Evolutionary conservation across 2,329 filamentous ascomycete genomes (phyloP).

Genomic region (Xylaria polymorpha): DNA sequence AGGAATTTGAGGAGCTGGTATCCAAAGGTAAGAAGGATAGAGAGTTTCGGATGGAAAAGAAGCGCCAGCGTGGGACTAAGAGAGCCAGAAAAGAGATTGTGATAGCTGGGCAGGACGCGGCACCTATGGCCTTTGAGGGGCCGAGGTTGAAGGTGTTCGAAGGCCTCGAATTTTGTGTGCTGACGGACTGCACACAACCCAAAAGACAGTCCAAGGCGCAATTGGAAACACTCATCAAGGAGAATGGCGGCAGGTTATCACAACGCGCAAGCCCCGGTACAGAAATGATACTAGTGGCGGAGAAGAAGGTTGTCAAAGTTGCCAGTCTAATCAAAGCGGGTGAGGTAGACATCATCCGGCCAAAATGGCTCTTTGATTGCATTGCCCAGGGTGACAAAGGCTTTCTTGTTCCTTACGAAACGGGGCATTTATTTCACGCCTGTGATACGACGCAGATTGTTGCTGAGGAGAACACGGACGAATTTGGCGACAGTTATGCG

Average conservation of each 20-base stretch:
- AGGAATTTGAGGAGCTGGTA: slow-evolving; percentile 80
- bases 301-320: slow-evolving; percentile 83
- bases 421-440: slow-evolving; percentile 77
- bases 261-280: slow-evolving; percentile 75
- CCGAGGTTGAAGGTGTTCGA: slow-evolving; percentile 75
- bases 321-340: slow-evolving; percentile 82
- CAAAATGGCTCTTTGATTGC: slow-evolving; percentile 87
- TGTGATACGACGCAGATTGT: slow-evolving; percentile 65
- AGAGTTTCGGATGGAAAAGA: slow-evolving; percentile 80
- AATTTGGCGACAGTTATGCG: slow-evolving; percentile 84
- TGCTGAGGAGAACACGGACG: slow-evolving; percentile 74
- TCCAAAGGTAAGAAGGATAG: slow-evolving; percentile 80
- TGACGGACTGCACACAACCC: slow-evolving; percentile 79
- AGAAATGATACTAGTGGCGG: slow-evolving; percentile 78
- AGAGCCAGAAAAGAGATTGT: slow-evolving; percentile 75
- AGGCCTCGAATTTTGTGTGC: slow-evolving; percentile 82
- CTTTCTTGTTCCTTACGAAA: slow-evolving; percentile 72
- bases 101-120: slow-evolving; percentile 76
- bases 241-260: slow-evolving; percentile 81
- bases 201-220: slow-evolving; percentile 80
- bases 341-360: slow-evolving; percentile 77
- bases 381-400: slow-evolving; percentile 68
- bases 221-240: slow-evolving; percentile 83
- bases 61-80: slow-evolving; percentile 66
- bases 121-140: slow-evolving; percentile 60